Percentiles rank a stretch among this genome's conserved stretches.
Conservation (phyloP, 2,329 filamentous ascomycete genomes). For the Sarocladium brachiariae region DNA sequence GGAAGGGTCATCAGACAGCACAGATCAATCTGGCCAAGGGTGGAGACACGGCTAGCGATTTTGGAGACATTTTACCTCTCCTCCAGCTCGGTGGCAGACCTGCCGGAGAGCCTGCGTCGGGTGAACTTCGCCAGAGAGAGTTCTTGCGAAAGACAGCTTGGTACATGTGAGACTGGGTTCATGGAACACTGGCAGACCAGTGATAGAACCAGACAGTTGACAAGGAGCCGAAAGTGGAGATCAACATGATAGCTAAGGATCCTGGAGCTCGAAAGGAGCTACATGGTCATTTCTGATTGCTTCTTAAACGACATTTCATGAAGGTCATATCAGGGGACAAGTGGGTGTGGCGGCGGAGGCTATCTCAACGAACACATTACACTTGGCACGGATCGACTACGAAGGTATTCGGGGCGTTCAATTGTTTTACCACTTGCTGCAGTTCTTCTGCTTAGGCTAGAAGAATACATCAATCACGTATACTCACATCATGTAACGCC, state of each 20-base stretch:
- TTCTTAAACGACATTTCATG: too few relatives aligned
- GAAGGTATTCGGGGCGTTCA: neutral
- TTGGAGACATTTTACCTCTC: slow-evolving; percentile 15
- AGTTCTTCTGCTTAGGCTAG: neutral
- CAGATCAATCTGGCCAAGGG: slow-evolving; percentile 34
- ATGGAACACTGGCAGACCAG: too few relatives aligned
- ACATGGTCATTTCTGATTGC: too few relatives aligned
- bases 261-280: too few relatives aligned
- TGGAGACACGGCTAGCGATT: neutral
- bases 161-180: slow-evolving; percentile 29
- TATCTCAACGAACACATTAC: neutral
- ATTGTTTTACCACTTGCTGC: neutral
- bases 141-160: slow-evolving; percentile 37
- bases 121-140: slow-evolving; percentile 25
- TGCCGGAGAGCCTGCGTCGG: slow-evolving; percentile 9
- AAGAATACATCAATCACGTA: neutral
- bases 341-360: slow-evolving; percentile 2
- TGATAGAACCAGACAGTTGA: too few relatives aligned
- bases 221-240: too few relatives aligned
- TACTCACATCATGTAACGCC: neutral
- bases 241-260: too few relatives aligned
- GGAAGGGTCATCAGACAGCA: slow-evolving; percentile 35
- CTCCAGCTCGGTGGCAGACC: slow-evolving; percentile 14
- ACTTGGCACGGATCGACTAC: neutral
- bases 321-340: neutral